phyloP scores from a whole-genome alignment of 306 rosid species.

The Pyrus communis region DNA sequence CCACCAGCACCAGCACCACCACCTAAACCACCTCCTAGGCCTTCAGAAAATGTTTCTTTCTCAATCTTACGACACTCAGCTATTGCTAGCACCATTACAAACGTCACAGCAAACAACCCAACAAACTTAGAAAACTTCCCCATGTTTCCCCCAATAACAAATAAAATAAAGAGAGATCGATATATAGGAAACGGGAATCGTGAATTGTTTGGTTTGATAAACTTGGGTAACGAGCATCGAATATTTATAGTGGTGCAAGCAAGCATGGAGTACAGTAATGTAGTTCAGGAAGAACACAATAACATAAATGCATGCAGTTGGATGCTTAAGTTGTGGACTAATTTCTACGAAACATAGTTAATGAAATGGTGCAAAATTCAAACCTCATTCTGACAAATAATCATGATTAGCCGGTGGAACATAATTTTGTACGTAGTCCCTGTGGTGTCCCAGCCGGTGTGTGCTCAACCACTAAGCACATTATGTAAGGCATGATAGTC shows the following conservation, averaged over 20 bases:
- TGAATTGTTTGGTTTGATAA: not conserved
- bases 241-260: conserved; percentile 36
- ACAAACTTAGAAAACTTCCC: conserved; percentile 27
- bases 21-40: not conserved
- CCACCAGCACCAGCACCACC: conserved; percentile 18
- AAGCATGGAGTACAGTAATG: not conserved
- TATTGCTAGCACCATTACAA: conserved; percentile 32
- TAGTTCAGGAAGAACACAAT: not conserved
- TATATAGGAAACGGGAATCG: not conserved
- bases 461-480: not conserved
- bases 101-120: conserved; percentile 30
- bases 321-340: not conserved
- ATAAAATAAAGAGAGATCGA: not conserved
- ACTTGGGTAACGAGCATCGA: not conserved
- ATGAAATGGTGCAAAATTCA: conserved; percentile 34
- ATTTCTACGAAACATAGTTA: not conserved
- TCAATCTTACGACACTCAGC: conserved; percentile 41
- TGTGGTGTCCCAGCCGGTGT: not conserved
- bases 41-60: conserved; percentile 17
- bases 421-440: conserved; percentile 20
- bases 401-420: conserved; percentile 29
- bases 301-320: conserved; percentile 42
- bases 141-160: conserved; percentile 24
- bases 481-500: too few species aligned
- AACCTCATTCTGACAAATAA: conserved; percentile 13